Evolutionary conservation across 2,329 filamentous ascomycete species (phyloP), one percentile per base, ranked within the genome.

Genomic region (Cladosporium sp.): DNA sequence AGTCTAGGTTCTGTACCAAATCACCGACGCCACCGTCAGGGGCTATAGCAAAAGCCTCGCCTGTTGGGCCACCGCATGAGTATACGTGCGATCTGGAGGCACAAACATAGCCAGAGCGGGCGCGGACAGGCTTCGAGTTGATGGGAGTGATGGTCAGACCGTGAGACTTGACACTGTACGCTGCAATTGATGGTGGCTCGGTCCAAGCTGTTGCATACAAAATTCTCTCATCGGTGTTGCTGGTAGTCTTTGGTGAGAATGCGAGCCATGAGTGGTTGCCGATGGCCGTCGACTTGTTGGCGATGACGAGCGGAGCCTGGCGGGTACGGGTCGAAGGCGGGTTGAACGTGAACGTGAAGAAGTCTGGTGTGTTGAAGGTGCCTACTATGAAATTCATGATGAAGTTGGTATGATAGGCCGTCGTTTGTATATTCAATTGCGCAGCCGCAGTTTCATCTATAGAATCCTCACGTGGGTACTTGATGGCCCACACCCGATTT

Each of bases 121-220:
- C 65, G 18, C 70, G 70, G n/a, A 76, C 69, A 10, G 66, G 71
- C 59, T 73, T 72, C 8, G 73, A 72, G 63, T 76, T 77, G n/a
- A 77, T 66, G 58, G 71, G 72, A 34, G 67, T 67, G 32, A 76
- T 69, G 14, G 73, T 65, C 8, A 70, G 66, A 61, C 71, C 70
- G 6, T 61, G 58, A 7, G 59, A 32, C 2, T 66, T 57, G 63
- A 77, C 68, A 5, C 64, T 65, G 69, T 77, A 77, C 30, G 71
- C 65, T 5, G 75, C 75, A 7, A 76, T 64, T 3, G 74, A 74
- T 4, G 76, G 75, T 1, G 72, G 71, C 26, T 71, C 67, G n/a
- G 73, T 73, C 76, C 76, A 77, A 23, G 74, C 75, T n/a, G 76
- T 77, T 18, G 70, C 70, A 67, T 77, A 77, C 59, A 77, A 69